Conservation (phyloP, 1,284 basidiomycete species). For the Microbotryum scabiosae region DNA sequence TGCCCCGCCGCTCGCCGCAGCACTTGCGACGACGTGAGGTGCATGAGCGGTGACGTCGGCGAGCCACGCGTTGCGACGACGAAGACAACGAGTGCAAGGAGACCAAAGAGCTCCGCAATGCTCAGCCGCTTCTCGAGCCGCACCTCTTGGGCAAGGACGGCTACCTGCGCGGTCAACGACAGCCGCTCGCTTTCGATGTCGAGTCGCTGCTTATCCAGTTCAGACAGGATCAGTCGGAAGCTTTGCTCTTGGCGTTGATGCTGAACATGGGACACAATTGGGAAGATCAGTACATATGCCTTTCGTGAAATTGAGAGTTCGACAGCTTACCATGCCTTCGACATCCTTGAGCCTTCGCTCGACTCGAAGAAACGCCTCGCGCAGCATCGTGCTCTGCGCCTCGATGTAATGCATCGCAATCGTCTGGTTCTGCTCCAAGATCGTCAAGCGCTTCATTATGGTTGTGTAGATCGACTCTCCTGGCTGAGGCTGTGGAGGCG, state of each 20-base stretch:
- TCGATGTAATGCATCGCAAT: slow-evolving; percentile 81
- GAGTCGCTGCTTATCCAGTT: slow-evolving; percentile 61
- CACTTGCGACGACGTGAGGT: slow-evolving; percentile 6
- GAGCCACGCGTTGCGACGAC: slow-evolving; percentile 74
- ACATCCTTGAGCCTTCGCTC: slow-evolving; percentile 44
- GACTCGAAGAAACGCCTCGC: slow-evolving; percentile 66
- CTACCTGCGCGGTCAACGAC: slow-evolving; percentile 57
- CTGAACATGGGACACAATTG: slow-evolving; percentile 40
- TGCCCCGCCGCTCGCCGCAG: neutral
- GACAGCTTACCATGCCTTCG: slow-evolving; percentile 59
- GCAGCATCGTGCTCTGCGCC: slow-evolving; percentile 70
- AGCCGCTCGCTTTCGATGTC: slow-evolving; percentile 61
- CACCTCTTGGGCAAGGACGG: slow-evolving; percentile 68
- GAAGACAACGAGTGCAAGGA: slow-evolving; percentile 69
- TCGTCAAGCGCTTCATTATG: slow-evolving; percentile 84
- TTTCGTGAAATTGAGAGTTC: slow-evolving; percentile 14
- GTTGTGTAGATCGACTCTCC: slow-evolving; percentile 96
- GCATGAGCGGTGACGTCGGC: slow-evolving; percentile 31
- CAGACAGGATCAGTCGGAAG: slow-evolving; percentile 56
- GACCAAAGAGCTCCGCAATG: slow-evolving; percentile 67
- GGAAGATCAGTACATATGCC: neutral
- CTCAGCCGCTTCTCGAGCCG: slow-evolving; percentile 72
- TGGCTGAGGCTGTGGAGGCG: slow-evolving; percentile 41
- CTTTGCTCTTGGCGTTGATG: slow-evolving; percentile 57
- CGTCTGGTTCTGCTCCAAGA: slow-evolving; percentile 80